phyloP scores from a whole-genome alignment of 2,329 filamentous ascomycete genomes.

The Colletotrichum somersetense region DNA sequence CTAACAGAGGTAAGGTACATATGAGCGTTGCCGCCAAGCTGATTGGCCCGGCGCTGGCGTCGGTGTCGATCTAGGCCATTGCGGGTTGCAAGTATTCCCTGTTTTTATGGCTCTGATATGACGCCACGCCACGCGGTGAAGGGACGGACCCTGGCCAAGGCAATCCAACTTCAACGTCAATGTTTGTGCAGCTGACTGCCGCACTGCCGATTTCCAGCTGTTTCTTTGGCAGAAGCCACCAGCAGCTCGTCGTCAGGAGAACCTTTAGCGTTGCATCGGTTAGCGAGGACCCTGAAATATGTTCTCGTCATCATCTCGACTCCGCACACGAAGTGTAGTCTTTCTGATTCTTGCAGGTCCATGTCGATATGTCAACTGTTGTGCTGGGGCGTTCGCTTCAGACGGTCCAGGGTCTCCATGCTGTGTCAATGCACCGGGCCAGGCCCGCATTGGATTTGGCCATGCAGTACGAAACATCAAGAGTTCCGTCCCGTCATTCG shows the following conservation, averaged over 20 bases:
- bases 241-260: conserved; percentile 27
- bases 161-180: conserved; percentile 37
- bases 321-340: not conserved
- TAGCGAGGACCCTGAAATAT: conserved; percentile 13
- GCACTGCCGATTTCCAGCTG: conserved; percentile 16
- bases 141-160: conserved; percentile 13
- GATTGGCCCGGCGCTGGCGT: conserved; percentile 31
- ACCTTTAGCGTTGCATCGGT: conserved; percentile 5
- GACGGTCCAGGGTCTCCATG: conserved; percentile 10
- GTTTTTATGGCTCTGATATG: conserved; percentile 39
- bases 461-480: conserved; percentile 25
- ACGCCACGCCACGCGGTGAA: conserved; percentile 39
- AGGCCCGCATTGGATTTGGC: conserved; percentile 17
- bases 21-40: conserved; percentile 25
- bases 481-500: conserved; percentile 26
- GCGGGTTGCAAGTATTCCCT: conserved; percentile 36
- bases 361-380: conserved; percentile 16
- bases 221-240: conserved; percentile 15
- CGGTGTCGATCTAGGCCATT: conserved; percentile 36
- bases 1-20: not conserved
- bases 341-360: conserved; percentile 8
- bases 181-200: conserved; percentile 28
- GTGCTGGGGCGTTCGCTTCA: not conserved
- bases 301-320: conserved; percentile 25
- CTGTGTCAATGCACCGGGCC: conserved; percentile 19